Percentiles rank a stretch among this genome's conserved stretches.
phyloP scores from a whole-genome alignment of 2,329 filamentous ascomycete species.

The Claviceps fusiformis region DNA sequence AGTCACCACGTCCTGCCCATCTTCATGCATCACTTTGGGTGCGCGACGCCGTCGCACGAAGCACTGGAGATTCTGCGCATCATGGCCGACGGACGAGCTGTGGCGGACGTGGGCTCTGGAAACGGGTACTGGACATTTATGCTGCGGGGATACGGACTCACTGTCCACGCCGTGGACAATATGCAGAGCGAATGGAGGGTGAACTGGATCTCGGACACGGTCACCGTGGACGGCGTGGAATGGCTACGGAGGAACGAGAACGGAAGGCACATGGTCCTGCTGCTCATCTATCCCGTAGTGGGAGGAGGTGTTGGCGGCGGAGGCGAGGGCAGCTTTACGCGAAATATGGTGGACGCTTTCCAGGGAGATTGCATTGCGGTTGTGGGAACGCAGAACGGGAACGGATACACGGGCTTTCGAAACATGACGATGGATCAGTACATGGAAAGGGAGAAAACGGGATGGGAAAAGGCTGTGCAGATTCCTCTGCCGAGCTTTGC shows the following conservation, averaged over 20 bases:
- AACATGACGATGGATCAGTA: conserved; percentile 52
- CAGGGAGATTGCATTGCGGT: conserved; percentile 52
- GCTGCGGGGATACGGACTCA: conserved; percentile 44
- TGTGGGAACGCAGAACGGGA: conserved; percentile 60
- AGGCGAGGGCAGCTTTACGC: conserved; percentile 48
- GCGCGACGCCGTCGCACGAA: conserved; percentile 55
- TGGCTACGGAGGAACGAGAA: conserved; percentile 39
- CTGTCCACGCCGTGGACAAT: conserved; percentile 51
- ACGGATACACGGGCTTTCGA: conserved; percentile 60
- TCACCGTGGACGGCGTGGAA: conserved; percentile 43
- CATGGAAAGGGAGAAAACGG: conserved; percentile 41
- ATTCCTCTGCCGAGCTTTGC: conserved; percentile 61
- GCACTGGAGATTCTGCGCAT: conserved; percentile 45
- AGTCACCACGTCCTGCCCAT: conserved; percentile 59
- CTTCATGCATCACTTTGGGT: conserved; percentile 69
- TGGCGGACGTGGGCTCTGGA: conserved; percentile 56
- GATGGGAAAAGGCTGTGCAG: conserved; percentile 48
- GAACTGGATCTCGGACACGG: conserved; percentile 54
- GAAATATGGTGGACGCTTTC: conserved; percentile 46
- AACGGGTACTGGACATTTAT: conserved; percentile 67
- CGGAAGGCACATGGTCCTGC: conserved; percentile 43
- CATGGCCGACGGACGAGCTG: conserved; percentile 35
- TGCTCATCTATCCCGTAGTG: conserved; percentile 63
- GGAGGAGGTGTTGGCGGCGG: conserved; percentile 50
- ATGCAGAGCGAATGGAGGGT: conserved; percentile 54